phyloP scores from a whole-genome alignment of 2,329 filamentous ascomycete genomes.

The Hawksworthiomyces lignivorus region DNA sequence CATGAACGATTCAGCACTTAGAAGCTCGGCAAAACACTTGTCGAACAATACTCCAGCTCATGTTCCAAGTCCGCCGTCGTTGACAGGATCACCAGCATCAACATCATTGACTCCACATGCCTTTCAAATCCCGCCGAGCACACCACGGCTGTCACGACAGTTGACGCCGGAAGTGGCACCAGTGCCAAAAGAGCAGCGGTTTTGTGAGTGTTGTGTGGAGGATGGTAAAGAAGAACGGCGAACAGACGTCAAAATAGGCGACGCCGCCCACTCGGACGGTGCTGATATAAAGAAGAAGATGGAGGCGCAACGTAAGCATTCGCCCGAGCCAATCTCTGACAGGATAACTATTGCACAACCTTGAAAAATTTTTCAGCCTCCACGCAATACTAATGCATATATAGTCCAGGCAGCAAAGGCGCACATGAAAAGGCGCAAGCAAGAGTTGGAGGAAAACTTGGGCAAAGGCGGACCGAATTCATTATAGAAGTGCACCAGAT shows the following conservation, averaged over 20 bases:
- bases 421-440: slow-evolving; percentile 1
- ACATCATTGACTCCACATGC: too few species aligned
- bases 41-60: too few species aligned
- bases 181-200: not conserved
- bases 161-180: not conserved
- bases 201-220: not conserved
- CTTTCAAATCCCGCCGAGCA: not conserved
- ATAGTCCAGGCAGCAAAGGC: slow-evolving; percentile 5
- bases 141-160: not conserved
- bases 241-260: not conserved
- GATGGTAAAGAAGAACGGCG: not conserved
- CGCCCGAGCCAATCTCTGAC: too few species aligned
- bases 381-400: not conserved
- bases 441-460: not conserved
- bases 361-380: too few species aligned
- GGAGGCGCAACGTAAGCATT: slow-evolving; percentile 8
- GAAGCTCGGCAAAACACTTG: too few species aligned
- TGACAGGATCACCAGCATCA: not conserved
- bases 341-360: not conserved
- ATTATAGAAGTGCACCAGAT: too few species aligned
- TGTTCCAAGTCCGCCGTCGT: too few species aligned
- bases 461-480: not conserved
- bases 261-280: not conserved
- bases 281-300: not conserved
- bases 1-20: too few species aligned